Base-by-base conservation (phyloP, 2,329 filamentous ascomycete genomes). In the Dothiorella sarmentorum region DNA sequence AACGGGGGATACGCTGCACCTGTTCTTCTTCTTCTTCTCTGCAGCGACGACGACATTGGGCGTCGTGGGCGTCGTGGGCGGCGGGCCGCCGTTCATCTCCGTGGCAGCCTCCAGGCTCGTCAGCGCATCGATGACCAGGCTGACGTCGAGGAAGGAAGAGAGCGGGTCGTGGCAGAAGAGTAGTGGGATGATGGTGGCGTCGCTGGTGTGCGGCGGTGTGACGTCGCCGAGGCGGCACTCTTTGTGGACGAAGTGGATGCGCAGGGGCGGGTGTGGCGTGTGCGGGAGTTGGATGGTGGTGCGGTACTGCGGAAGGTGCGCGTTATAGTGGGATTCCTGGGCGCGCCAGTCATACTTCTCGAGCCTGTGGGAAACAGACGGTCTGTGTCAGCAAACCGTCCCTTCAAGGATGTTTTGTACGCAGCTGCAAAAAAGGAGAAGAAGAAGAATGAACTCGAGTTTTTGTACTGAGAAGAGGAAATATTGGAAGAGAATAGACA, bases 211-310 rank as follows among this genome's bases (percentile, higher is more conserved):
- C 27, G 26, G 38, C 11, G 52, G 40, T 13, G 49, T 53, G 22
- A 53, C 13, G 22, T 53, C 49, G 35, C 49, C 49, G 18, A 43
- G 52, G 13, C 17, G 29, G 38, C 17, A 87, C 15, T 72, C 77
- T 60, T 79, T 76, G 68, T 89, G 85, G 45, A 89, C 77, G 67
- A 88, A 88, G 66, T 89, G 86, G 56, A 88, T 69, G 31, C 85
- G 77, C 1, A 85, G 67, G 2, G 76, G 72, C 4, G 74, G 62
- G 31, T 40, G 20, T 4, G 47, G 74, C 62, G 31, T 40, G 20
- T 4, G 47, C 6, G 64, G 59, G 2, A 73, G 24, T 73, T 73
- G 47, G 58, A 88, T 77, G 13, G 75, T 75, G 11, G 83, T 86
- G 27, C 86, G 81, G 68, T 82, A 89, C 69, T 89, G 86, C 0